phyloP scores from a whole-genome alignment of 345 rosid species.

The Salix suchowensis region DNA sequence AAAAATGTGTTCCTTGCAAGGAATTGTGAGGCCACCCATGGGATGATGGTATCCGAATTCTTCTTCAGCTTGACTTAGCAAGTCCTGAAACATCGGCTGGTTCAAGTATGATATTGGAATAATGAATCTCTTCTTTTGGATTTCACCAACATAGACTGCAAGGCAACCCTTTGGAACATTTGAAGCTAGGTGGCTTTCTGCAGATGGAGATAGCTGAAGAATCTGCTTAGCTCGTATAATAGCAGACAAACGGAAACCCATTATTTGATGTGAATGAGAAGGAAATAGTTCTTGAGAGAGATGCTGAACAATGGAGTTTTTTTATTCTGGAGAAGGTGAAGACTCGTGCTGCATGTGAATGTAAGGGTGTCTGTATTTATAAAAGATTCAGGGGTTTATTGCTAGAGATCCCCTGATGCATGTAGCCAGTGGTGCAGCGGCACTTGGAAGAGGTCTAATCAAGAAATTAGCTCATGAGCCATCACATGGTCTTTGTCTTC shows the following conservation, averaged over 20 bases:
- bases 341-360: not conserved
- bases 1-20: slow-evolving; percentile 23
- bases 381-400: not conserved
- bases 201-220: not conserved
- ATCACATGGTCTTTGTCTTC: slow-evolving; percentile 15
- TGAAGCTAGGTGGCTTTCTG: not conserved
- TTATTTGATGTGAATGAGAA: not conserved
- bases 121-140: slow-evolving; percentile 27
- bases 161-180: slow-evolving; percentile 29
- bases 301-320: not conserved
- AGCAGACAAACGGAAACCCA: not conserved
- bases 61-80: slow-evolving; percentile 30
- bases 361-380: not conserved
- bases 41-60: slow-evolving; percentile 26
- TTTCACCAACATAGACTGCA: slow-evolving; percentile 28
- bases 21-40: slow-evolving; percentile 21
- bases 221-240: not conserved
- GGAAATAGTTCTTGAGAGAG: not conserved
- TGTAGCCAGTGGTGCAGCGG: not conserved
- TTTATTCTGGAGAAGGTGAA: not conserved
- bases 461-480: slow-evolving; percentile 6
- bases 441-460: not conserved
- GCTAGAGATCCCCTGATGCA: not conserved
- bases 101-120: slow-evolving; percentile 40
- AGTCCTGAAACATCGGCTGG: slow-evolving; percentile 33